A percentile compares a stretch with the other conserved stretches of the same genome.
Conservation (phyloP, 352 stramenopile genomes). For the Globisporangium splendens region DNA sequence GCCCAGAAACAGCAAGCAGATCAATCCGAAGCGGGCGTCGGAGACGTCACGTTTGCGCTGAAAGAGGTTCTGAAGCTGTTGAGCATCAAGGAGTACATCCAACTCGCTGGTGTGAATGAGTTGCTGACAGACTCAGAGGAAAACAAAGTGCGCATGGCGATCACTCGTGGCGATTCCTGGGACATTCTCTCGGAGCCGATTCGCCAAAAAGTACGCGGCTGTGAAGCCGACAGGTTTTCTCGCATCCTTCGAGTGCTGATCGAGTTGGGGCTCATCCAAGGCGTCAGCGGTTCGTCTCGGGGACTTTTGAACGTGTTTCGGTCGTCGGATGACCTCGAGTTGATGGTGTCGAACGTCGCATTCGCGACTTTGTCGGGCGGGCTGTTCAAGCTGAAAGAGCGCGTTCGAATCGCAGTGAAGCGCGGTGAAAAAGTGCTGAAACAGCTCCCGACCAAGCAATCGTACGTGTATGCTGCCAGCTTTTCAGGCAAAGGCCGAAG, state of each 20-base stretch:
- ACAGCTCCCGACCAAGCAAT: constrained; percentile 43
- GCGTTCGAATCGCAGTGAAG: constrained; percentile 48
- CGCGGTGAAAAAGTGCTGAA: constrained; percentile 51
- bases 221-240: constrained; percentile 69
- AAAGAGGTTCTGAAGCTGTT: constrained; percentile 70
- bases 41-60: constrained; percentile 47
- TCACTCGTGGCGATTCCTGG: constrained; percentile 47
- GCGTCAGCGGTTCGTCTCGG: constrained; percentile 49
- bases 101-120: constrained; percentile 65
- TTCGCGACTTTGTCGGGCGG: constrained; percentile 71
- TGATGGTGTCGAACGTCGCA: constrained; percentile 69
- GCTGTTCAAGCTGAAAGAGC: constrained; percentile 51
- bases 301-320: constrained; percentile 55
- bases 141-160: constrained; percentile 39
- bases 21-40: constrained; percentile 3
- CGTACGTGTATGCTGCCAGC: constrained; percentile 59
- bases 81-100: constrained; percentile 65
- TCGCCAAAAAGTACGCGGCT: constrained; percentile 55
- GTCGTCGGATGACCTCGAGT: constrained; percentile 64
- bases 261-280: constrained; percentile 58
- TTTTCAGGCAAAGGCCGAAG: constrained; percentile 54
- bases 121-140: constrained; percentile 64
- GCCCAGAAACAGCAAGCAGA: background rate
- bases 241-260: constrained; percentile 68
- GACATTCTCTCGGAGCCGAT: constrained; percentile 31